Evolutionary conservation across 495 filamentous ascomycete genomes (phyloP).

Genomic region (Immersiella caudata): DNA sequence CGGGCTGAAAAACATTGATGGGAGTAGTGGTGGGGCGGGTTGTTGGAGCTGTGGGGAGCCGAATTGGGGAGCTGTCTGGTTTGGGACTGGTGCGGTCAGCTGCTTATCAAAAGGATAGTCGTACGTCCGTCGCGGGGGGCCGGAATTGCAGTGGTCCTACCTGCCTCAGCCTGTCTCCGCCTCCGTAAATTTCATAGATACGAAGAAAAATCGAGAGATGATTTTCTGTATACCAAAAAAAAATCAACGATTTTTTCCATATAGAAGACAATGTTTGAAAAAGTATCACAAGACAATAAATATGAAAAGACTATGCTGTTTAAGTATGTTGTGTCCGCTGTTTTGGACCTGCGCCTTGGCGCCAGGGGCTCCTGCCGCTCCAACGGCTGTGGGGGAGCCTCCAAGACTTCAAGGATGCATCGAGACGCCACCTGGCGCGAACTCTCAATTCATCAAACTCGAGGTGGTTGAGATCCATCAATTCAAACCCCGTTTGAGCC

Average conservation of each 20-base stretch:
- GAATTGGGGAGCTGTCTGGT: background rate
- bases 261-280: too few relatives aligned
- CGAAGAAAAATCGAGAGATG: too few relatives aligned
- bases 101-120: background rate
- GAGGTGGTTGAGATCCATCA: background rate
- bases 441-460: background rate
- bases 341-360: background rate
- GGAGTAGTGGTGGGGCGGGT: background rate
- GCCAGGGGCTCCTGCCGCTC: background rate
- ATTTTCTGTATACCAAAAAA: too few relatives aligned
- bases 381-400: background rate
- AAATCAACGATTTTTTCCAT: too few relatives aligned
- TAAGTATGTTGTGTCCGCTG: background rate
- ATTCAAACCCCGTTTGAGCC: background rate
- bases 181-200: too few relatives aligned
- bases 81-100: background rate
- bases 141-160: background rate
- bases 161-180: too few relatives aligned
- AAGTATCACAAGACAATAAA: too few relatives aligned
- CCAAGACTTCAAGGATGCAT: background rate
- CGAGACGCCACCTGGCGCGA: slow-evolving; percentile 20
- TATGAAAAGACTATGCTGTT: too few relatives aligned
- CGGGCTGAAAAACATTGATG: background rate
- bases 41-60: background rate
- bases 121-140: background rate